Conservation (phyloP, 2,329 filamentous ascomycete species). For the Penicillium expansum region DNA sequence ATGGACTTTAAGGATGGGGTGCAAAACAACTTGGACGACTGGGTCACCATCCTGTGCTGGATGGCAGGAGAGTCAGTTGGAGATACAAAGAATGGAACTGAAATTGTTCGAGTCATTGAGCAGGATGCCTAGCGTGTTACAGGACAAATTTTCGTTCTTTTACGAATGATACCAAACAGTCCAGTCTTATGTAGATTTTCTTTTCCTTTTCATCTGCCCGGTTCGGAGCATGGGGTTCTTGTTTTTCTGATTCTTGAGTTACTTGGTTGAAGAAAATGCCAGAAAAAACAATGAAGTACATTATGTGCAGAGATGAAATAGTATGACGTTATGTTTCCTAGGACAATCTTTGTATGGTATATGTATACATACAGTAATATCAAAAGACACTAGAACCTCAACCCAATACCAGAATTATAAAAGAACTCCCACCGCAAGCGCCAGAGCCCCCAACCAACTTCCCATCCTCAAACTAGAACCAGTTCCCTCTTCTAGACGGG, state of each 20-base stretch:
- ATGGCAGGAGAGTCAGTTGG: not conserved
- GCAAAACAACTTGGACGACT: not conserved
- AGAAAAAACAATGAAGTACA: not conserved
- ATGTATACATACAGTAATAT: not conserved
- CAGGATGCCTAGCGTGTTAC: not conserved
- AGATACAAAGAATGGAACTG: not conserved
- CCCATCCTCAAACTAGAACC: not conserved
- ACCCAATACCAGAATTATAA: not conserved
- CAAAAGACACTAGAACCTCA: not conserved
- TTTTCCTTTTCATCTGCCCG: not conserved
- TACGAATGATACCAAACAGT: too few species aligned
- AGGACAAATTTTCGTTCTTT: not conserved
- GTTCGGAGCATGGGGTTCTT: too few species aligned
- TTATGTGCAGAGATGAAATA: not conserved
- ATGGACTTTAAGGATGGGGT: not conserved
- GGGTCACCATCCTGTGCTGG: not conserved
- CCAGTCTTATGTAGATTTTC: not conserved
- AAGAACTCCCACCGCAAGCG: conserved; percentile 4
- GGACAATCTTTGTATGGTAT: not conserved
- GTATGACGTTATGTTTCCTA: not conserved
- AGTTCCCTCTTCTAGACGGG: not conserved
- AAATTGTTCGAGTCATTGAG: not conserved
- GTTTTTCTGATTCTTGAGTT: not conserved
- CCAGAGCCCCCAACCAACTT: conserved; percentile 5
- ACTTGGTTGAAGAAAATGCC: not conserved